A percentile compares a stretch with the other conserved stretches of the same genome.
These are phyloP conservation scores for Globisporangium solare DNA, from an alignment of 352 stramenopile genomes.

Conservation along the genomic window DNA sequence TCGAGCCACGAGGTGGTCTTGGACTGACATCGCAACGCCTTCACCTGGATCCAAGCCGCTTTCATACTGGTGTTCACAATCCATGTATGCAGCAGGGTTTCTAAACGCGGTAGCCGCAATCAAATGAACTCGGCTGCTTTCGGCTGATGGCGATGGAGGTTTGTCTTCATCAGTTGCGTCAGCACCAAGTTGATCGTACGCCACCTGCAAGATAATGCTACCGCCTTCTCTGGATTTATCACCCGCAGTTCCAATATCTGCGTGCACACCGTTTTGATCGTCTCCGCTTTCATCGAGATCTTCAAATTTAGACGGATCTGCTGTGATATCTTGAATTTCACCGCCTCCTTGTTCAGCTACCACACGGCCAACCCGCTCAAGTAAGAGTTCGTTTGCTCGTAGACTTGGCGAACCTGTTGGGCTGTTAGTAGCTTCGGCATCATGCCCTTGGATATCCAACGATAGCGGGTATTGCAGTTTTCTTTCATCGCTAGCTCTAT, in stretches of 20 bases:
- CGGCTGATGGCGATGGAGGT: slow-evolving; percentile 1
- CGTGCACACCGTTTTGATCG: slow-evolving; percentile 9
- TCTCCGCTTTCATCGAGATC: slow-evolving; percentile 11
- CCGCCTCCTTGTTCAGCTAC: slow-evolving; percentile 68
- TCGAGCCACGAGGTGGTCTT: slow-evolving; percentile 65
- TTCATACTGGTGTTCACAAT: slow-evolving; percentile 33
- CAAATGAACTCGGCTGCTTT: slow-evolving; percentile 3
- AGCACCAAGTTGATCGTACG: slow-evolving; percentile 4
- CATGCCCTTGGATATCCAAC: slow-evolving; percentile 36
- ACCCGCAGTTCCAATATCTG: slow-evolving; percentile 9
- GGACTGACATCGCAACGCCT: slow-evolving; percentile 42
- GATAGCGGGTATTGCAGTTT: slow-evolving; percentile 25
- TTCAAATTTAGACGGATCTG: slow-evolving; percentile 23
- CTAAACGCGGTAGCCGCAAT: slow-evolving; percentile 9
- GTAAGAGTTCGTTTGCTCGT: slow-evolving; percentile 33
- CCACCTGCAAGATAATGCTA: slow-evolving; percentile 3
- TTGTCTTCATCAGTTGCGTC: slow-evolving; percentile 11
- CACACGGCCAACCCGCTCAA: slow-evolving; percentile 66
- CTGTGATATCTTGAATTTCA: slow-evolving; percentile 79
- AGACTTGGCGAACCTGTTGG: slow-evolving; percentile 14
- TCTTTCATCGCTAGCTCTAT: neutral
- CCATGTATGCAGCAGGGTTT: slow-evolving; percentile 16
- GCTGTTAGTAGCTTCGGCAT: slow-evolving; percentile 25
- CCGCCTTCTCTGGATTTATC: slow-evolving; percentile 18
- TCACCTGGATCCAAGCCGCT: slow-evolving; percentile 63